These are phyloP conservation scores for Pogostemon cablin DNA, from an alignment of 257 asterid species.

Conservation along the genomic window DNA sequence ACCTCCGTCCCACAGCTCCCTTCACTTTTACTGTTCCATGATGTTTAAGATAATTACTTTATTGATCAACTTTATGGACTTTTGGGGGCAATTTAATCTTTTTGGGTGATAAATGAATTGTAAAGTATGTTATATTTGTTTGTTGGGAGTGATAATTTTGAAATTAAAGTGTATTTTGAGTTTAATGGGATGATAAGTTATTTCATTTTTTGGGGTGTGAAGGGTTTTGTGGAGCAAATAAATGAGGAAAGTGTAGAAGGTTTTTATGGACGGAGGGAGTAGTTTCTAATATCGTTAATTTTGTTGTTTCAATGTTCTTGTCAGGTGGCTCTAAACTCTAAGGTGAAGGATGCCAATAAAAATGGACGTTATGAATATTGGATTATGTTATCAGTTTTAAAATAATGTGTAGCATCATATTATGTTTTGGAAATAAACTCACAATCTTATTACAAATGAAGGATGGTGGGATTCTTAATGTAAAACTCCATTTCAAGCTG, in stretches of 20 bases:
- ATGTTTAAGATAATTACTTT: background rate
- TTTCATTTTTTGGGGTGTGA: too few species aligned
- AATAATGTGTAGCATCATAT: constrained; percentile 22
- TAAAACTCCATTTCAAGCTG: constrained; percentile 16
- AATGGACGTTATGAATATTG: constrained; percentile 18
- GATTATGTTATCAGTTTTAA: constrained; percentile 13
- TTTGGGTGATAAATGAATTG: too few species aligned
- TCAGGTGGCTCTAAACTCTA: constrained; percentile 2
- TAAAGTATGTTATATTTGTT: too few species aligned
- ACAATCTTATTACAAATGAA: background rate
- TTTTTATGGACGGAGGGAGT: too few species aligned
- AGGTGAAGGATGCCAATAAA: constrained; percentile 1
- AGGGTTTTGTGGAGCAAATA: too few species aligned
- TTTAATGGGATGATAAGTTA: too few species aligned
- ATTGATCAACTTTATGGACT: background rate
- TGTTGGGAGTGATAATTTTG: too few species aligned
- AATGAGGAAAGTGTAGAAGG: too few species aligned
- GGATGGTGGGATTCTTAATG: background rate
- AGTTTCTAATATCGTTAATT: too few species aligned
- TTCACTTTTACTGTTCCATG: constrained; percentile 11
- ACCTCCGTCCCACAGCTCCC: too few species aligned
- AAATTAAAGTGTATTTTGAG: too few species aligned
- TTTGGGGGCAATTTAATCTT: too few species aligned
- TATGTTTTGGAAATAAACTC: background rate
- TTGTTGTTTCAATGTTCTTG: background rate